Percentiles rank a stretch among this genome's conserved stretches.
phyloP scores from a whole-genome alignment of 441 rosid species.

The Gossypium laxum region DNA sequence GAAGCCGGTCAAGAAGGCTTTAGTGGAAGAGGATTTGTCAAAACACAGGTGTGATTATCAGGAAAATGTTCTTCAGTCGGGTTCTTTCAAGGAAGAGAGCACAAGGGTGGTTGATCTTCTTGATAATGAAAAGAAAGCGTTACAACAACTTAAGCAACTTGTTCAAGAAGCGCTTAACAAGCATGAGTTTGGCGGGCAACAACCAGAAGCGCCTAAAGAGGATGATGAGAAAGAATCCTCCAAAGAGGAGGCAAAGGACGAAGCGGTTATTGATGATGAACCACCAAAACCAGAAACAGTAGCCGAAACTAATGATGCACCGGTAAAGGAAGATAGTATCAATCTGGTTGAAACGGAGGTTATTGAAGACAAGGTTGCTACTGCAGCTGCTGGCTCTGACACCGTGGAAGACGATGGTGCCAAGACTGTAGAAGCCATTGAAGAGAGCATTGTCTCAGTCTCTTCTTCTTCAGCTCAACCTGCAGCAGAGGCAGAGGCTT shows the following conservation, averaged over 20 bases:
- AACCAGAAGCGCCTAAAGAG: constrained; percentile 18
- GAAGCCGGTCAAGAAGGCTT: constrained; percentile 13
- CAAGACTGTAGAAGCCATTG: constrained; percentile 60
- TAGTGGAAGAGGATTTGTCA: background rate
- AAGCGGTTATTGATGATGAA: constrained; percentile 13
- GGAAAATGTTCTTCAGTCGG: constrained; percentile 15
- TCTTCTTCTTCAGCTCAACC: constrained; percentile 27
- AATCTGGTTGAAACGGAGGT: constrained; percentile 20
- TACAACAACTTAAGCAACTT: constrained; percentile 36
- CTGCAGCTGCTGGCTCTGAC: constrained; percentile 4
- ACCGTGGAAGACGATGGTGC: constrained; percentile 45
- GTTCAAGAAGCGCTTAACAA: constrained; percentile 49
- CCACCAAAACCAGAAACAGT: constrained; percentile 10
- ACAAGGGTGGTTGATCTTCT: constrained; percentile 37
- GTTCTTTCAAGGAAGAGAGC: constrained; percentile 44
- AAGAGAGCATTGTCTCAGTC: constrained; percentile 51
- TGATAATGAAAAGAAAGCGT: constrained; percentile 34
- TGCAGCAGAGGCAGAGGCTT: background rate
- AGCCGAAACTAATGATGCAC: constrained; percentile 14
- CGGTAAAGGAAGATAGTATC: constrained; percentile 17
- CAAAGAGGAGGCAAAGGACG: constrained; percentile 9
- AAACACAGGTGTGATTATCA: constrained; percentile 11
- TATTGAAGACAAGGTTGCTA: constrained; percentile 7
- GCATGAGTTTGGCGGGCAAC: constrained; percentile 26
- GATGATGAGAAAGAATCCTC: constrained; percentile 12